A percentile compares a stretch with the other conserved stretches of the same genome.
These are phyloP conservation scores for Phytophthora aleatoria DNA, from an alignment of 352 stramenopile genomes.

Conservation along the genomic window DNA sequence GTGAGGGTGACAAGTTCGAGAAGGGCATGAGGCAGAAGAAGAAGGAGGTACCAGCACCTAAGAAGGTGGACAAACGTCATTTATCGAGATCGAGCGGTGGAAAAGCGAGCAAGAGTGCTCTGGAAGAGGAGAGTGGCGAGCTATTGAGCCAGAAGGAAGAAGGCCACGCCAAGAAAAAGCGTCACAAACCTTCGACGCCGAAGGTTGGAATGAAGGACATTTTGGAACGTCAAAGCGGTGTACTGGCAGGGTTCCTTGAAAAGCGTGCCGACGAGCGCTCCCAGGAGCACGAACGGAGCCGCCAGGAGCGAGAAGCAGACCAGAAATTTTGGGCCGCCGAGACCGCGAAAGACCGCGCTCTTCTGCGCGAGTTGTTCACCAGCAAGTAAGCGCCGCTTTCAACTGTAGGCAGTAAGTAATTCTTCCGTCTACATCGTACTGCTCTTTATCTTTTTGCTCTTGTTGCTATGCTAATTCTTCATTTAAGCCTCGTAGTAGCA, in stretches of 20 bases:
- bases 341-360: slow-evolving; percentile 26
- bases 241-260: slow-evolving; percentile 15
- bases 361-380: slow-evolving; percentile 26
- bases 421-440: neutral
- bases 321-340: slow-evolving; percentile 28
- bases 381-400: slow-evolving; percentile 11
- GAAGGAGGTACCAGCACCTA: neutral
- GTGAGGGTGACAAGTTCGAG: slow-evolving; percentile 21
- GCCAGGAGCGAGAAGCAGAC: slow-evolving; percentile 25
- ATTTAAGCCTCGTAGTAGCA: slow-evolving; percentile 82
- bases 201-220: slow-evolving; percentile 13
- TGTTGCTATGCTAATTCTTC: slow-evolving; percentile 6
- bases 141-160: slow-evolving; percentile 3
- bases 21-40: slow-evolving; percentile 7
- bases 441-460: neutral
- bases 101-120: slow-evolving; percentile 3
- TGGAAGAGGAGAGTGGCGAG: slow-evolving; percentile 26
- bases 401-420: slow-evolving; percentile 1
- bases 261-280: slow-evolving; percentile 21
- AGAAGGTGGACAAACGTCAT: neutral
- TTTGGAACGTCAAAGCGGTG: slow-evolving; percentile 18
- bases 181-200: neutral
- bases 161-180: slow-evolving; percentile 8
- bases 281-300: slow-evolving; percentile 15
- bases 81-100: neutral